Evolutionary conservation across 2,329 filamentous ascomycete genomes (phyloP).

Genomic region (Neonectria neomacrospora): DNA sequence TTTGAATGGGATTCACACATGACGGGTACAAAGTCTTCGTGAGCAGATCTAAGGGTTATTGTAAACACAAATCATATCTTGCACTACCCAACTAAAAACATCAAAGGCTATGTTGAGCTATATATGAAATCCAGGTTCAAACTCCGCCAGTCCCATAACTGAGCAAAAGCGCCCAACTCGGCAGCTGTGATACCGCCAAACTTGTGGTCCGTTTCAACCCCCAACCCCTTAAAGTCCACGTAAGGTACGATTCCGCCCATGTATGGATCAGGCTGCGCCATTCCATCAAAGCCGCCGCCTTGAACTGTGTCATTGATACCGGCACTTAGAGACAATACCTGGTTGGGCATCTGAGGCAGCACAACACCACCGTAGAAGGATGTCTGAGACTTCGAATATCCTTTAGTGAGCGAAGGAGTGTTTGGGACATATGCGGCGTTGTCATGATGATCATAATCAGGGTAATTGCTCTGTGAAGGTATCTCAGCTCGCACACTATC

Average conservation of each 20-base stretch:
- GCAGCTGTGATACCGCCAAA: slow-evolving; percentile 37
- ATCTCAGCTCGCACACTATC: slow-evolving; percentile 27
- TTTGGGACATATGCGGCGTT: slow-evolving; percentile 3
- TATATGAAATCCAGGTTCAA: slow-evolving; percentile 40
- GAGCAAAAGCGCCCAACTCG: slow-evolving; percentile 38
- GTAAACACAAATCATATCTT: too few species aligned
- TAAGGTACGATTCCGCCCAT: slow-evolving; percentile 26
- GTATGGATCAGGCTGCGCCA: slow-evolving; percentile 22
- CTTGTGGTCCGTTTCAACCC: slow-evolving; percentile 24
- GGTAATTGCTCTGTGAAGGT: slow-evolving; percentile 33
- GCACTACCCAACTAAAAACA: slow-evolving; percentile 6
- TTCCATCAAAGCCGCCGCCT: slow-evolving; percentile 16
- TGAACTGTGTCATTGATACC: slow-evolving; percentile 33
- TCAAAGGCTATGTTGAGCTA: slow-evolving; percentile 26
- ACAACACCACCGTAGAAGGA: background rate
- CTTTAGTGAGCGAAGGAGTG: background rate
- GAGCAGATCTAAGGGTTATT: too few species aligned
- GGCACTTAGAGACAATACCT: slow-evolving; percentile 31
- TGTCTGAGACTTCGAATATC: slow-evolving; percentile 11
- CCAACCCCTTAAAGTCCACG: slow-evolving; percentile 26
- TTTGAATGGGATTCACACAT: too few species aligned
- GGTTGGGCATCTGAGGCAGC: background rate
- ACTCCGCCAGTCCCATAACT: slow-evolving; percentile 41
- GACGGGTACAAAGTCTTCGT: too few species aligned
- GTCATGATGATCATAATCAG: slow-evolving; percentile 22